phyloP scores from a whole-genome alignment of 192 early-diverging fungal genomes.

The Ramicandelaber brevisporus region DNA sequence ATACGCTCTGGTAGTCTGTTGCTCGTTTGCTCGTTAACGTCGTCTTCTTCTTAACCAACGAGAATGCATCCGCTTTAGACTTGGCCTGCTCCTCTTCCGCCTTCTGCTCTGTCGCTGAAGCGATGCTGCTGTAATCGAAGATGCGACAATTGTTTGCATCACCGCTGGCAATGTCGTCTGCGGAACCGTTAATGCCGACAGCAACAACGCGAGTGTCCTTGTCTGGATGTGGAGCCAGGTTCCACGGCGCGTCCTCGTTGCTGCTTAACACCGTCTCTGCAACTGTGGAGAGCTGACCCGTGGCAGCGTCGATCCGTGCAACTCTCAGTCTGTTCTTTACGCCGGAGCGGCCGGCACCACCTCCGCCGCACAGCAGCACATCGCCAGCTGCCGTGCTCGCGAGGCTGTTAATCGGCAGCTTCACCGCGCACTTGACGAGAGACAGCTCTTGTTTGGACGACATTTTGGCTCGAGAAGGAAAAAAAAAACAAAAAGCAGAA shows the following conservation, averaged over 20 bases:
- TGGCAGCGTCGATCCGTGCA: constrained; percentile 3
- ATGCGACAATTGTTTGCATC: too few relatives aligned
- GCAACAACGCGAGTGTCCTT: too few relatives aligned
- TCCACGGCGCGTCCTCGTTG: constrained; percentile 67
- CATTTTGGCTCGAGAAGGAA: constrained; percentile 3
- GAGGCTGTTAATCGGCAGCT: constrained; percentile 32
- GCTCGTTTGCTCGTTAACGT: too few relatives aligned
- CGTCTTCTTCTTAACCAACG: too few relatives aligned
- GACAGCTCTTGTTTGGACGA: constrained; percentile 2
- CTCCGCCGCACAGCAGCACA: constrained; percentile 61
- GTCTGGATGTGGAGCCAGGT: constrained; percentile 51
- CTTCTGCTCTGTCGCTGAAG: too few relatives aligned
- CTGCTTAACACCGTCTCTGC: constrained; percentile 16
- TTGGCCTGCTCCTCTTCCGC: too few relatives aligned
- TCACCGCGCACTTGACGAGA: constrained; percentile 16
- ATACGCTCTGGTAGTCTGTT: too few relatives aligned
- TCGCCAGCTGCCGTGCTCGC: constrained; percentile 26
- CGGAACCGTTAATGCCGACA: too few relatives aligned
- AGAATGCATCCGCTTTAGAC: too few relatives aligned
- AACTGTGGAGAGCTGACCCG: constrained; percentile 1
- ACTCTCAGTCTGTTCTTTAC: constrained; percentile 75
- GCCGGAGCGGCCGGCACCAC: constrained; percentile 50
- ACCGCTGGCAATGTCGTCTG: too few relatives aligned
- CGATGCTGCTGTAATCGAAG: too few relatives aligned
- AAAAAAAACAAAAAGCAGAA: too few relatives aligned